phyloP scores from a whole-genome alignment of 768 basidiomycete species.

The Termitomyces sp. region DNA sequence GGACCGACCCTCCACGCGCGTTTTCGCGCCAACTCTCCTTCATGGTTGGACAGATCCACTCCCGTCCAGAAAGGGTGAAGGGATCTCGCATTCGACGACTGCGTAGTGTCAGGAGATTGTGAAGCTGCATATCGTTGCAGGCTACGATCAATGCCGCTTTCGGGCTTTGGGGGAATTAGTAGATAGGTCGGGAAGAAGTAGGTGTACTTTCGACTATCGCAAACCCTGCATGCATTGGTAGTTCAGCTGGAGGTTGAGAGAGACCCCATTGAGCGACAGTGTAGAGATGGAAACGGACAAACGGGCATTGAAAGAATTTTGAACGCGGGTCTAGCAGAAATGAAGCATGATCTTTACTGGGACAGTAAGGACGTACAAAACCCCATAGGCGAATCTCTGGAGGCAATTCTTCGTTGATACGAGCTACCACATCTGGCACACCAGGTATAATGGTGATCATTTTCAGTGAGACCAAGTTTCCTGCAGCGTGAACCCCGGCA shows the following conservation, averaged over 20 bases:
- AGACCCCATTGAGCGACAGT: neutral
- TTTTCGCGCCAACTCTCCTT: conserved; percentile 63
- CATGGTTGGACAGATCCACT: conserved; percentile 32
- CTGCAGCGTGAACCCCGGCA: conserved; percentile 95
- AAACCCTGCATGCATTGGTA: conserved; percentile 45
- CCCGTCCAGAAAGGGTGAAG: conserved; percentile 63
- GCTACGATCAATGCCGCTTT: conserved; percentile 49
- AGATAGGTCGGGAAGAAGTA: conserved; percentile 96
- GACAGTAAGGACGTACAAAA: conserved; percentile 45
- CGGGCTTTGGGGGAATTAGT: conserved; percentile 84
- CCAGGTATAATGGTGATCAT: conserved; percentile 78
- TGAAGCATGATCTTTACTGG: neutral
- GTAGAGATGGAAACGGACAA: conserved; percentile 35
- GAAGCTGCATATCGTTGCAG: conserved; percentile 30
- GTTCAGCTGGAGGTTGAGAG: conserved; percentile 8
- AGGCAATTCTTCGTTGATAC: conserved; percentile 86
- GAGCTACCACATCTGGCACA: conserved; percentile 60
- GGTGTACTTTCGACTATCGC: conserved; percentile 96
- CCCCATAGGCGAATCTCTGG: conserved; percentile 92
- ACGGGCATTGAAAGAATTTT: conserved; percentile 81
- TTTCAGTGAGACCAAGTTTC: conserved; percentile 90
- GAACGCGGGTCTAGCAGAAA: conserved; percentile 50
- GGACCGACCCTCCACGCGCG: conserved; percentile 62
- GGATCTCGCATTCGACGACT: conserved; percentile 8
- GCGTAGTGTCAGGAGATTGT: conserved; percentile 18